Base-by-base conservation (phyloP, 768 basidiomycete genomes). In the Paxillus ammoniavirescens region DNA sequence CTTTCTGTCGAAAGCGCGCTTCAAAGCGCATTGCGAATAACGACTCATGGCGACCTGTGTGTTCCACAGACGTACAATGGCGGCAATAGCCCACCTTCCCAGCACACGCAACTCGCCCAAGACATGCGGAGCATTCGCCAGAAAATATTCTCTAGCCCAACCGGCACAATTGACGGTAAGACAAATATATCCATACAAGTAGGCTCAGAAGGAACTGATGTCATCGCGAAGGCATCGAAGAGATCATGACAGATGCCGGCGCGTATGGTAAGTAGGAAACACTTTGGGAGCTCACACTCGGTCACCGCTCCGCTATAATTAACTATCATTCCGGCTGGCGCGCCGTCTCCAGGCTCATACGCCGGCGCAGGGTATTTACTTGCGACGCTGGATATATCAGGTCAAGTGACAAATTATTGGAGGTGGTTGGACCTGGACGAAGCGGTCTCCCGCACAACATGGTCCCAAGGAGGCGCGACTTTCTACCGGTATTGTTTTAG, bases 391-490 rank as follows among this genome's bases (percentile, higher is more conserved):
- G 65, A 80, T 55, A 56, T 61, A 8, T 74, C 72, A 2, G 78
- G 59, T 15, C 5, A 48, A 5, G 58, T 64, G 10, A 60, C 65
- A 2, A 71, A 80, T 55, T 89, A 85, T 61, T 73, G 66, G 23
- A 78, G 89, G 23, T 89, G 84, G 82, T 73, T 91, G 31, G 87
- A 91, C 56, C 70, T 91, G 30, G 87, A 90, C 55, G 69, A 79
- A 54, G 86, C 76, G 2, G 67, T 86, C 33, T 75, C 79, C 8
- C 75, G 77, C 30, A 82, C 86, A 0, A 72, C 72, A 2, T 90
- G 89, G 88, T 77, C 77, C 1, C 82, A 86, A 61, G 73, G 65
- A 26, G 74, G 73, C 21, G 65, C 63, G 7, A 68, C 71, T 13
- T 81, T 82, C 43, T 65, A 72, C 49, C 77, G 88, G 87, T 84